A percentile compares a stretch with the other conserved stretches of the same genome.
Evolutionary conservation across 2,329 filamentous ascomycete genomes (phyloP).

Genomic region (Cladosporium velox): DNA sequence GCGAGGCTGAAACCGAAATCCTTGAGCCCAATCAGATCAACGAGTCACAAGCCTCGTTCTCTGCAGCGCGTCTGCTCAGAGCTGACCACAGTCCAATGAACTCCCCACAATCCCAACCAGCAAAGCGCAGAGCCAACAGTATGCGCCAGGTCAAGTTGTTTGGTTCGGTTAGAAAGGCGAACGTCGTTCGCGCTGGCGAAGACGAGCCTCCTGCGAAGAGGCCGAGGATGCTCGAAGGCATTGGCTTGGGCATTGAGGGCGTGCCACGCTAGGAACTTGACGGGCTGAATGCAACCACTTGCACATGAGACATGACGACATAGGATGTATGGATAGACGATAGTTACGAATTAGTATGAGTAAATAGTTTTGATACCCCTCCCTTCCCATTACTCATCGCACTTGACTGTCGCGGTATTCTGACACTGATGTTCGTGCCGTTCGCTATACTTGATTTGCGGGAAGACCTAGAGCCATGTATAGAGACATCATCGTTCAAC

Average conservation of each 20-base stretch:
- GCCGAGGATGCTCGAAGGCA: constrained; percentile 49
- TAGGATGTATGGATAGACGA: constrained; percentile 3
- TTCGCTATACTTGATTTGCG: not conserved
- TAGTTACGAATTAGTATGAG: constrained; percentile 8
- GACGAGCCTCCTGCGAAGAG: constrained; percentile 50
- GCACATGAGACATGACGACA: not conserved
- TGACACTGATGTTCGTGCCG: not conserved
- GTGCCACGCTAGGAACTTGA: not conserved
- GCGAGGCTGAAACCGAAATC: constrained; percentile 60
- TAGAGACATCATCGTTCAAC: not conserved
- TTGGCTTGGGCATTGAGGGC: constrained; percentile 58
- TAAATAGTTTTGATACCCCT: not conserved
- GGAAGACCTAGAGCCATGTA: not conserved
- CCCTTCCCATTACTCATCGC: not conserved
- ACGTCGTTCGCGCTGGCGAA: constrained; percentile 40
- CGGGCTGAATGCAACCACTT: not conserved
- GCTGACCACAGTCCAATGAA: constrained; percentile 47
- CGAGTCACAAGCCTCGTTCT: constrained; percentile 76
- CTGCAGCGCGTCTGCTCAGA: constrained; percentile 64
- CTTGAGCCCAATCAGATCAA: constrained; percentile 56
- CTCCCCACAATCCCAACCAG: constrained; percentile 29
- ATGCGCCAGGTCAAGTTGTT: constrained; percentile 65
- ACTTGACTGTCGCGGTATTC: not conserved
- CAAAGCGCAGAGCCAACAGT: constrained; percentile 29
- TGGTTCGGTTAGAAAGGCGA: constrained; percentile 61